These are phyloP conservation scores for Dysphania ambrosioides DNA, from an alignment of 148 eudicot species.

Conservation along the genomic window DNA sequence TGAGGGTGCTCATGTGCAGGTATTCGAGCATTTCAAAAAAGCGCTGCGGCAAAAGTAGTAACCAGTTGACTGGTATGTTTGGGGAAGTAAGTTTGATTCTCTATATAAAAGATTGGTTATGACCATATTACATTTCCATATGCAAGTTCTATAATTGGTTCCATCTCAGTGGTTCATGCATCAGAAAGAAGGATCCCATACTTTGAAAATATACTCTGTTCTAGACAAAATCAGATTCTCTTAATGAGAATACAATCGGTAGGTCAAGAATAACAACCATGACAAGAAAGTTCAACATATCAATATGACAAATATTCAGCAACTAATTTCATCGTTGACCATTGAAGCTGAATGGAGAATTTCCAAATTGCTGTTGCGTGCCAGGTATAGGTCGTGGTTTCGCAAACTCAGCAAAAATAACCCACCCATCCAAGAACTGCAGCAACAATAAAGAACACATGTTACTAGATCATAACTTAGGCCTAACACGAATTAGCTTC, in stretches of 20 bases:
- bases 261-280: not conserved
- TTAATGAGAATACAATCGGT: not conserved
- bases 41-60: not conserved
- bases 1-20: not conserved
- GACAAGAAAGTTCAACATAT: not conserved
- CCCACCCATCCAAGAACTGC: constrained; percentile 93
- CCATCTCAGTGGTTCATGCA: not conserved
- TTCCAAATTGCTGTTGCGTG: constrained; percentile 31
- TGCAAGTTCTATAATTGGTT: not conserved
- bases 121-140: not conserved
- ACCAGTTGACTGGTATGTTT: not conserved
- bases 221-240: not conserved
- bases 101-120: not conserved
- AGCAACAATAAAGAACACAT: constrained; percentile 1
- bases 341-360: constrained; percentile 28
- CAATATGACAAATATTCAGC: not conserved
- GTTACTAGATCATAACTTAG: not conserved
- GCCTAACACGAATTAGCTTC: not conserved
- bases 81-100: not conserved
- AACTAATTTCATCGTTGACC: constrained; percentile 14
- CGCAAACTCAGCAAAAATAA: constrained; percentile 77
- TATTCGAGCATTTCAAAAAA: no score
- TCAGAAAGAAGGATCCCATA: not conserved
- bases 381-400: constrained; percentile 47
- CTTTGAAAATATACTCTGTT: not conserved